Evolutionary conservation across 1,139 yeast genomes (phyloP), one percentile per base, ranked within the genome.

Genomic region (Geotrichum restrictum): DNA sequence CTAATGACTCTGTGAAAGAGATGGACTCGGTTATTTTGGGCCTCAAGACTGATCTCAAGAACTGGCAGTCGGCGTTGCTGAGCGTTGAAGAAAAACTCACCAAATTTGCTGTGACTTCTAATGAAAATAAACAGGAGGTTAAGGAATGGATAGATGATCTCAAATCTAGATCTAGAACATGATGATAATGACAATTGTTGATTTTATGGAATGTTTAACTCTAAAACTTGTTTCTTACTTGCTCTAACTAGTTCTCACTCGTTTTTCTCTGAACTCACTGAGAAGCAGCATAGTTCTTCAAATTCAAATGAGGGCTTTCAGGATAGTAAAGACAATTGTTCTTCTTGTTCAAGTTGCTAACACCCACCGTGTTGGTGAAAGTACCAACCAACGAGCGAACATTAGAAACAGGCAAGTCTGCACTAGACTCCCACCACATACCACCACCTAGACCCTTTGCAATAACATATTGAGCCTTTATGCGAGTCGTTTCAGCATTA

Each of bases 351-450:
- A 60, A 38, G 22, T 36, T 39, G 19, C 49, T 27, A 19, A 52
- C 21, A 2, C 62, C 62, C 5, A 66, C 29, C 3, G 51, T 54
- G 13, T 60, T 44, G 0, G 67, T 59, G 48, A 65, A 64, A 1
- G 66, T 53, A 6, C 58, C 58, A 11, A 69, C 59, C 22, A 68
- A 53, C 2, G 69, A 66, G 27, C 62, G 52, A 7, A 57, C 56
- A 36, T 64, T 56, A 8, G 44, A 46, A 5, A 56, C 57, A 0
- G 71, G 61, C 21, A 53, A 56, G 62, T 88, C 96, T 0, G 95
- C 96, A 52, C 83, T 76, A 0, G 95, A 84, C 62, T 89, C 96
- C 98, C 98, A 93, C 84, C 88, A 89, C 82, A 93, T 83, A 0
- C 88, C 96, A 0, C 98, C 98, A 0, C 84, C 95, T 8, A 88